Conservation (phyloP, 805 yeast genomes). For the Cyberlindnera bimundalis region DNA sequence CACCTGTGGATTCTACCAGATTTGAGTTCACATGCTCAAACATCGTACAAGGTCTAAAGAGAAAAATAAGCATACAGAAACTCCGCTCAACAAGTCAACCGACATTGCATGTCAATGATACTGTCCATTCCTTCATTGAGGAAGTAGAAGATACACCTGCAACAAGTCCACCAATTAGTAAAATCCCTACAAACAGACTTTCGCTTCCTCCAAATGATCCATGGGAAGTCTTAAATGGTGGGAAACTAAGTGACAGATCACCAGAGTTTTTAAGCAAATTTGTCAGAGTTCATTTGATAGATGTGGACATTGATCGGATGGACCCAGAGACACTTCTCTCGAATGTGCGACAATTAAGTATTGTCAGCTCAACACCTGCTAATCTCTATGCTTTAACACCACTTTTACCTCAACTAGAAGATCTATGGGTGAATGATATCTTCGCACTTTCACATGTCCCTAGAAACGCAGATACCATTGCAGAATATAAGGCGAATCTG, state of each 20-base stretch:
- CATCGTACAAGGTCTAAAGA: no score
- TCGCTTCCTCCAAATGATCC: neutral
- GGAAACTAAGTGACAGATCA: conserved; percentile 5
- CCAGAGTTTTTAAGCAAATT: neutral
- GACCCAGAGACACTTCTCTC: conserved; percentile 3
- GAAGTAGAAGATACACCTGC: neutral
- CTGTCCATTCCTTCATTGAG: no score
- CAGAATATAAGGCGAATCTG: neutral
- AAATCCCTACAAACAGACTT: neutral
- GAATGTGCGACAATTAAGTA: conserved; percentile 2
- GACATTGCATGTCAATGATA: no score
- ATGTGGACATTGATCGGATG: conserved; percentile 4
- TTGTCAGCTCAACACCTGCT: conserved; percentile 1
- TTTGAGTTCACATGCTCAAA: no score
- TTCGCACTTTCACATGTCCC: neutral
- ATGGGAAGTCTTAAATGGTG: conserved; percentile 3
- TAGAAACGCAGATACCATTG: neutral
- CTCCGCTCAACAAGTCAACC: no score
- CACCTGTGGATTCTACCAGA: no score
- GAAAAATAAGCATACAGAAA: no score
- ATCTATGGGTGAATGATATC: conserved; percentile 6
- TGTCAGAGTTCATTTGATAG: conserved; percentile 1
- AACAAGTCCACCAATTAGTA: neutral
- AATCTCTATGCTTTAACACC: conserved; percentile 3
- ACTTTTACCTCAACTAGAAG: conserved; percentile 4